Base-by-base conservation (phyloP, 805 yeast genomes). In the Vanderwaltozyma polyspora region DNA sequence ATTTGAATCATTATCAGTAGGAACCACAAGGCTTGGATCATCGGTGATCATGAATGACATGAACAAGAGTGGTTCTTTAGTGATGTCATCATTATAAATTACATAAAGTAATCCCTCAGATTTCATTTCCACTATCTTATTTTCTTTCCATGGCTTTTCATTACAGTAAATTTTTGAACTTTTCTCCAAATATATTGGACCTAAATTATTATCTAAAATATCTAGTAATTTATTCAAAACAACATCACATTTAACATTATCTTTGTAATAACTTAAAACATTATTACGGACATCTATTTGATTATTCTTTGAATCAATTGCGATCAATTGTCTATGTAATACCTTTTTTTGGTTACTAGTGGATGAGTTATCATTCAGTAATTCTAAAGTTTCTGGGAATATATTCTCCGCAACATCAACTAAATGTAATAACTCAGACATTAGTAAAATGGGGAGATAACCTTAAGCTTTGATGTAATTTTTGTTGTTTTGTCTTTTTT, bases 51-150 rank as follows among this genome's bases (percentile, higher is more conserved):
- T 43, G 25, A 55, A 44, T 12, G 59, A 54, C 24, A 48, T 14
- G 31, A 51, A 55, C 22, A 46, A 33, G 3, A 29, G 19, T 3
- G 35, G 36, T 3, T 30, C 31, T 27, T 38, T 29, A 16, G 26
- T 22, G 14, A 29, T 15, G 3, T 32, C 31, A 27, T 32, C 29
- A 28, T 40, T 33, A 44, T 54, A 52, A 17, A 40, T 38, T 10
- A 56, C 47, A 39, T 56, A 53, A 4, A 53, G 41, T 10, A 56
- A 40, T 3, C 48, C 51, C 5, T 35, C 30, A 12, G 48, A 41
- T 13, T 34, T 34, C 61, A 56, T 56, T 30, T 56, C 61, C 3
- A 37, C 37, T 30, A 43, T 26, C 34, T 56, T 56, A 39, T 48
- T 44, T 4, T 19, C 35, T 21, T 43, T 39, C 61, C 61, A 56